These are phyloP conservation scores for Pythium monospermum DNA, from an alignment of 352 stramenopile species.

Conservation along the genomic window DNA sequence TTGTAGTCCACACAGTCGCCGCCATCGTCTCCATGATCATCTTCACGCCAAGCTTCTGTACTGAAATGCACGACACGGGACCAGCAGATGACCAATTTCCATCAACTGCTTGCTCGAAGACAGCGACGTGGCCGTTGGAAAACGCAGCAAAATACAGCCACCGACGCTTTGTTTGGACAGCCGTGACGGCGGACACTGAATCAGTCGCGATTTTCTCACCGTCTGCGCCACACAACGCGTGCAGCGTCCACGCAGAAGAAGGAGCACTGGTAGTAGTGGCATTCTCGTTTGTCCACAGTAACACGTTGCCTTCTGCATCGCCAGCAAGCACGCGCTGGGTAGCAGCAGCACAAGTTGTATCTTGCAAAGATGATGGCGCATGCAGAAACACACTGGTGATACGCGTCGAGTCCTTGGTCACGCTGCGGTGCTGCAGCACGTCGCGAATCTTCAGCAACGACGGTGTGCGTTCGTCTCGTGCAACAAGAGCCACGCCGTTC, in stretches of 20 bases:
- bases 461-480: not conserved
- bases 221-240: conserved; percentile 2
- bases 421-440: conserved; percentile 44
- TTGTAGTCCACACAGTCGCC: conserved; percentile 8
- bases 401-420: conserved; percentile 23
- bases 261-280: no score
- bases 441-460: conserved; percentile 24
- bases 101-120: conserved; percentile 34
- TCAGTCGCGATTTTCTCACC: conserved; percentile 16
- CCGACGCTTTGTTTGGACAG: conserved; percentile 23
- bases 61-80: conserved; percentile 18
- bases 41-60: conserved; percentile 26
- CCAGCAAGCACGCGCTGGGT: conserved; percentile 38
- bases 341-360: not conserved
- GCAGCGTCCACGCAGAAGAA: conserved; percentile 18
- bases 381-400: conserved; percentile 45
- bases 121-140: conserved; percentile 39
- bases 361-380: not conserved
- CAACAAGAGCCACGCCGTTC: conserved; percentile 45
- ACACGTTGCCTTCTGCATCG: conserved; percentile 56
- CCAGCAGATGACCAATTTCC: no score
- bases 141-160: conserved; percentile 40
- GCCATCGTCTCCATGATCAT: conserved; percentile 55
- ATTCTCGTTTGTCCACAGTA: conserved; percentile 33
- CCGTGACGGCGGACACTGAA: conserved; percentile 36